Evolutionary conservation across 345 rosid species (phyloP), one percentile per base, ranked within the genome.

Genomic region (Camelina laxa): DNA sequence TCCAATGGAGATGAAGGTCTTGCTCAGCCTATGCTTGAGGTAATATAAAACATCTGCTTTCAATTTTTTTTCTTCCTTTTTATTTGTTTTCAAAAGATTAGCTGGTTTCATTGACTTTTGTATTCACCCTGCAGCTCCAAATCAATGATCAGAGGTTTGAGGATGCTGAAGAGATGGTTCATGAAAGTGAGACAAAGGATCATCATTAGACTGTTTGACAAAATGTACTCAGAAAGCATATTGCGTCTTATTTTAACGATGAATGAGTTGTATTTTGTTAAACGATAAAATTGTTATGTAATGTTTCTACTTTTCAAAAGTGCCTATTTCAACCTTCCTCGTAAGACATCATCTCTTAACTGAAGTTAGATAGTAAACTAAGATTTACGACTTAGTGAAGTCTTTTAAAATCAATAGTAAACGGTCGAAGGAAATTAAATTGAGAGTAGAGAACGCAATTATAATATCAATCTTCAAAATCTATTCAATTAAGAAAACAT

Each of bases 111-210:
- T 41, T 1, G 44, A 44, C 22, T 19, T 5, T 17, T 60, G 48
- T 31, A 13, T 72, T 22, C 39, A 20, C 16, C 14, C 12, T 49
- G 83, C 88, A 95, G 98, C 98, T 92, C 62, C 89, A 85, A 56
- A 96, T 92, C 63, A 80, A 88, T 60, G 98, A 95, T 69, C 83
- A 84, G 50, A 89, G 99, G 70, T 95, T 92, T 77, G 96, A 90
- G 38, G 99, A 95, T 79, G 97, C 97, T 0, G 99, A 95, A 54
- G 99, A 90, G 87, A 88, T 80, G 91, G 86, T 82, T 22, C 87
- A 80, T 47, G 87, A 77, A 21, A 80, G 64, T 51, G 77, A 81
- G 69, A 20, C 64, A 36, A 72, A 66, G 16, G 35, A 72, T 33
- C 81, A 72, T 33, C 81, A 41, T 56, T 72, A 72, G 60, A 20